Conservation (phyloP, 441 rosid genomes). For the Arabidopsis lyrata region DNA sequence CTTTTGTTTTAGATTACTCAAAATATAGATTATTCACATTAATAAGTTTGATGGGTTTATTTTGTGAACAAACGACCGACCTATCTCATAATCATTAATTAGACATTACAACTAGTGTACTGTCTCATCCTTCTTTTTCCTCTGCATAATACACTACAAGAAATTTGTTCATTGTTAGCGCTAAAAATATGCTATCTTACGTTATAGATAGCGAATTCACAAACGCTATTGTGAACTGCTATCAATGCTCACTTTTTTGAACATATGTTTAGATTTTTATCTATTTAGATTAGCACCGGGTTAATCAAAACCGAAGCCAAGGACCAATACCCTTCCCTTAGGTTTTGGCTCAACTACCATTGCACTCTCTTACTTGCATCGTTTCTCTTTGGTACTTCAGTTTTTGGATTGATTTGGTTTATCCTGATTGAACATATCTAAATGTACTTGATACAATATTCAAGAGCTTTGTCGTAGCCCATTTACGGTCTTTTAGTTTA, state of each 20-base stretch:
- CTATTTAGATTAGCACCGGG: too few species aligned
- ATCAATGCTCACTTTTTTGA: too few species aligned
- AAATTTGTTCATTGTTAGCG: too few species aligned
- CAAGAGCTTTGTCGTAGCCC: neutral
- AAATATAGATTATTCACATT: neutral
- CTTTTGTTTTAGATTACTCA: slow-evolving; percentile 5
- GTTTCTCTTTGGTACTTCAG: neutral
- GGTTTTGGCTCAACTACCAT: too few species aligned
- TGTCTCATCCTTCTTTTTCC: neutral
- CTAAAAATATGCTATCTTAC: too few species aligned
- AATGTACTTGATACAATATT: neutral
- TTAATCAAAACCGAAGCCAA: too few species aligned
- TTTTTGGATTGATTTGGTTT: neutral
- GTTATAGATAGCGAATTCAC: too few species aligned
- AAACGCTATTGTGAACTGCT: too few species aligned
- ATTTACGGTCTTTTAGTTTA: neutral
- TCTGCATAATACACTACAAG: too few species aligned
- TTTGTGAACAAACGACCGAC: slow-evolving; percentile 22
- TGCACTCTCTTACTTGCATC: too few species aligned
- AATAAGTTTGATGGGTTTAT: neutral
- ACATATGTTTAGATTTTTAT: neutral
- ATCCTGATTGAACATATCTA: neutral
- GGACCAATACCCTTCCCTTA: too few species aligned
- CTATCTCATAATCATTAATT: slow-evolving; percentile 30
- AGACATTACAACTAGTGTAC: neutral